Evolutionary conservation across 305 asterid species (phyloP).

Genomic region (Fraxinus sp.): DNA sequence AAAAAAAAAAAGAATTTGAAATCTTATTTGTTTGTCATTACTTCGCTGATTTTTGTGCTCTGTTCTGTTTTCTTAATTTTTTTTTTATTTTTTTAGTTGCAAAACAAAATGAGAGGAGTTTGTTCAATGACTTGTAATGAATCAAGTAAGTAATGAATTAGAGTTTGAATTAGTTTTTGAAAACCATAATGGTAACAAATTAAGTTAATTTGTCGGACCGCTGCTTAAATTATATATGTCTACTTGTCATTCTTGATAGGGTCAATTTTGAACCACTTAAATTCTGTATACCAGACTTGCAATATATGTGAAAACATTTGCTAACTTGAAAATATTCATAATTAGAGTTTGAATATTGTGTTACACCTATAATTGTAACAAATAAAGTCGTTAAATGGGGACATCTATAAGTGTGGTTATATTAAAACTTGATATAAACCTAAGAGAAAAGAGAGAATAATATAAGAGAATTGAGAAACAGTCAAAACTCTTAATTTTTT

Average conservation of each 20-base stretch:
- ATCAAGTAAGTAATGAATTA: neutral
- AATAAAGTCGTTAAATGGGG: neutral
- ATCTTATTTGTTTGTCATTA: neutral
- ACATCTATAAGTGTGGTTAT: neutral
- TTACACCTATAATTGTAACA: neutral
- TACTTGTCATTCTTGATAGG: neutral
- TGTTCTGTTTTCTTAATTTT: neutral
- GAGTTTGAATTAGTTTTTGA: neutral
- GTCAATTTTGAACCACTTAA: neutral
- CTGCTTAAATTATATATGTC: neutral
- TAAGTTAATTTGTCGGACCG: neutral
- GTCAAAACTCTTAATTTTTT: neutral
- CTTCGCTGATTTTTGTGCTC: too few species aligned
- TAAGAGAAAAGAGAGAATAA: neutral
- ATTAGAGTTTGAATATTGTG: neutral
- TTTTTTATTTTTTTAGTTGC: neutral
- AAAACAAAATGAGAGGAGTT: neutral
- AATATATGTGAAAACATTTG: neutral
- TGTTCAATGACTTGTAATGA: neutral
- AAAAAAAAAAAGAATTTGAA: too few species aligned
- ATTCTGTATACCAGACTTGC: neutral
- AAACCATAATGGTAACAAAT: neutral
- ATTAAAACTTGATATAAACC: neutral
- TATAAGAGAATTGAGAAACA: neutral
- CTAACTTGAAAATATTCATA: neutral